Evolutionary conservation across 495 filamentous ascomycete species (phyloP).

Genomic region (Beverwykella pulmonaria): DNA sequence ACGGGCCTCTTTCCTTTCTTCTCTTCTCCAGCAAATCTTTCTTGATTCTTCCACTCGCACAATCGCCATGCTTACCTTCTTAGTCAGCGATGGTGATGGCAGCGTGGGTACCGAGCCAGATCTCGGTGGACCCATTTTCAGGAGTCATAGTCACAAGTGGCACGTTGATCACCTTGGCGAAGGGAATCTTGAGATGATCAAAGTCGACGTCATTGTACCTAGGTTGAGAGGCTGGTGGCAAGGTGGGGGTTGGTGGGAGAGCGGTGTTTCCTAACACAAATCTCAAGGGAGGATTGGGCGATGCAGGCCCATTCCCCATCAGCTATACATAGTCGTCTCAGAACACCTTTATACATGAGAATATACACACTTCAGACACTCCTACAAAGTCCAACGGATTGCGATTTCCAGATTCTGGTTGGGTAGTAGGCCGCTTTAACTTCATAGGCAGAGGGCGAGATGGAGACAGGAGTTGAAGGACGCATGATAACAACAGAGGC

Average conservation of each 20-base stretch:
- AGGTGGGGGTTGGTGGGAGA: slow-evolving; percentile 50
- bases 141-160: slow-evolving; percentile 56
- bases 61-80: slow-evolving; percentile 52
- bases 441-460: slow-evolving; percentile 5
- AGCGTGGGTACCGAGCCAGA: slow-evolving; percentile 62
- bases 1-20: slow-evolving; percentile 49
- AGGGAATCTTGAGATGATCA: slow-evolving; percentile 56
- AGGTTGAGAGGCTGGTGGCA: slow-evolving; percentile 52
- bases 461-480: slow-evolving; percentile 19
- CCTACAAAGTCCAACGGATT: slow-evolving; percentile 56
- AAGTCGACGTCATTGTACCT: slow-evolving; percentile 62
- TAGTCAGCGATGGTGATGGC: slow-evolving; percentile 47
- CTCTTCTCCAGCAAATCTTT: slow-evolving; percentile 48
- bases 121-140: slow-evolving; percentile 61
- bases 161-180: slow-evolving; percentile 59
- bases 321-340: too few relatives aligned
- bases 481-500: slow-evolving; percentile 9
- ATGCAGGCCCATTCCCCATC: too few relatives aligned
- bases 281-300: slow-evolving; percentile 51
- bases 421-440: slow-evolving; percentile 14
- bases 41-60: slow-evolving; percentile 55
- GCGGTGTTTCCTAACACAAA: slow-evolving; percentile 60
- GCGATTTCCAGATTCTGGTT: slow-evolving; percentile 54
- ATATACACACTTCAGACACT: too few relatives aligned
- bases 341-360: too few relatives aligned